Evolutionary conservation across 1,139 yeast genomes (phyloP).

Genomic region (Lodderomyces parapsilosis): DNA sequence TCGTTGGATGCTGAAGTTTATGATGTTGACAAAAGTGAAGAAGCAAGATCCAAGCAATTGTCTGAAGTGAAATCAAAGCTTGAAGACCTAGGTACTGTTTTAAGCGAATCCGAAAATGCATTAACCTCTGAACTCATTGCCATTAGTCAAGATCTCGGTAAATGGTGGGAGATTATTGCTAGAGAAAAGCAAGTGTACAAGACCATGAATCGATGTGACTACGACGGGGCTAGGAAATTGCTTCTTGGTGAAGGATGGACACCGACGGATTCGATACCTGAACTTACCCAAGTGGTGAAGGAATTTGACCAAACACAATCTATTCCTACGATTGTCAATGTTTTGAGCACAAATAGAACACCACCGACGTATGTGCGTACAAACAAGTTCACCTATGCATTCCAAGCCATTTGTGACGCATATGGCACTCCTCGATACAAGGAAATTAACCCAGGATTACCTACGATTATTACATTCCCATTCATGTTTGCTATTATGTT

Average conservation of each 20-base stretch:
- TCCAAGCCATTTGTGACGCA: conserved; percentile 76
- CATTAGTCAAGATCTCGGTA: conserved; percentile 67
- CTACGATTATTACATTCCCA: conserved; percentile 79
- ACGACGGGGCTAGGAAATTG: conserved; percentile 62
- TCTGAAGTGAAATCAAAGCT: conserved; percentile 54
- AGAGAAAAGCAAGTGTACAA: conserved; percentile 71
- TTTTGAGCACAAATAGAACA: conserved; percentile 61
- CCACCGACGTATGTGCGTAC: conserved; percentile 82
- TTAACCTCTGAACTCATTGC: conserved; percentile 69
- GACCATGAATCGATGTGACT: conserved; percentile 65
- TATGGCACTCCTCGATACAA: conserved; percentile 77
- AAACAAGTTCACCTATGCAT: conserved; percentile 73
- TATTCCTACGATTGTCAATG: conserved; percentile 69
- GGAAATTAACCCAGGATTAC: conserved; percentile 79
- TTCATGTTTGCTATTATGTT: conserved; percentile 88
- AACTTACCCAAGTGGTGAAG: conserved; percentile 35
- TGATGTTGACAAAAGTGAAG: conserved; percentile 30
- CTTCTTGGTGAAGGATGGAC: conserved; percentile 81
- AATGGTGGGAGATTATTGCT: conserved; percentile 68
- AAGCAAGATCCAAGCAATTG: conserved; percentile 48
- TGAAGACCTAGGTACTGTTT: conserved; percentile 57
- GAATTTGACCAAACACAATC: conserved; percentile 33
- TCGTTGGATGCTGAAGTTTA: conserved; percentile 47
- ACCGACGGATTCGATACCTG: conserved; percentile 56
- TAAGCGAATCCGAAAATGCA: conserved; percentile 54